Base-by-base conservation (phyloP, 2,329 filamentous ascomycete genomes). In the Botrytis medusae region DNA sequence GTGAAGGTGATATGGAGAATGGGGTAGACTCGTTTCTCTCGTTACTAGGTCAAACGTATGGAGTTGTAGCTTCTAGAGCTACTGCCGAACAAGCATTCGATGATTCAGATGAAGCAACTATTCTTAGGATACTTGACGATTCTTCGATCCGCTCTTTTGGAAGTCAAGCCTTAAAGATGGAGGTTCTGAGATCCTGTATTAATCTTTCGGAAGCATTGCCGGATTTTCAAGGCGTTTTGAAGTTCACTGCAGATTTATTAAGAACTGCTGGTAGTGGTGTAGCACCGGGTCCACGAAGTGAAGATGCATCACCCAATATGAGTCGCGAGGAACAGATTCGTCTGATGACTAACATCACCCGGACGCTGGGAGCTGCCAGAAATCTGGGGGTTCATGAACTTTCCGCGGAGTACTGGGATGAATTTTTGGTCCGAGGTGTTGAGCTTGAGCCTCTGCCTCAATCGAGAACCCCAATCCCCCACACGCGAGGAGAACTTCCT, bases 201-300 rank as follows among this genome's bases (percentile, higher is more conserved):
- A 94, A 94, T 81, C 93, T 98, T 75, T 97, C 93, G 71, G 96
- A 99, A 84, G 95, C 96, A 0, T 85, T 98, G 71, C 95, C 95
- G 1, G 95, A 98, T 81, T 96, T 97, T 78, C 87, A 92, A 65
- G 95, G 95, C 8, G 93, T 98, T n/a, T 84, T 98, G 34, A 90
- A 90, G 74, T 97, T 95, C 81, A 97, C 94, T 0, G 91, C 94
- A 76, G 90, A 97, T 78, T 84, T 98, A 37, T 84, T 99, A 74
- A 90, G 93, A 69, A 93, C 93, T 20, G 93, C 93, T 65, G 94
- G 95, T 44, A 92, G 91, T 63, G 92, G 93, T 37, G 88, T 94
- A 63, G 93, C 94, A 57, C 92, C 93, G 22, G 90, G 89, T 1
- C 86, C 90, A 37, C 88, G 90, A 70, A 88, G 87, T 71, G 90